Evolutionary conservation across 108 stramenopile genomes (phyloP), one percentile per base, ranked within the genome.

Genomic region (Chaetoceros muelleri): DNA sequence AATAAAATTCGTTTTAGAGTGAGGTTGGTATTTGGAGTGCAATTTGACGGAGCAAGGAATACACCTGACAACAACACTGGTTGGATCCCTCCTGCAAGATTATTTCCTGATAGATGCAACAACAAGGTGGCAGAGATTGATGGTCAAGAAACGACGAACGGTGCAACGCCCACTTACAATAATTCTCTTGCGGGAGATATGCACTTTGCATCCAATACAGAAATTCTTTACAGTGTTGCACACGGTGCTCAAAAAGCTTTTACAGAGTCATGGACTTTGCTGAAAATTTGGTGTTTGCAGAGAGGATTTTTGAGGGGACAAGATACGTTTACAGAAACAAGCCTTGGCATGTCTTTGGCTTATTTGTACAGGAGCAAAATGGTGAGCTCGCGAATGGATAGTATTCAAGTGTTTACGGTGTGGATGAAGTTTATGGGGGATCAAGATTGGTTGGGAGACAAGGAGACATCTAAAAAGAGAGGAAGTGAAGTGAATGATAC

Each of bases 241-340:
- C 48, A 29, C 1, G 62, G 64, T 2, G 66, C 66, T 29, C 61
- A 66, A 0, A 64, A 65, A 1, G 25, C 73, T 46, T 76, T 82
- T 30, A 55, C 66, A 45, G 76, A 81, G 47, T 62, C 82, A 0
- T 54, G 87, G 31, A 58, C 84, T 18, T 56, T 92, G 44, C 26
- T 80, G n/a, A 84, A 92, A 58, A 70, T 87, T 10, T 92, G 90
- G 90, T 80, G 80, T 28, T 69, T 87, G 24, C 82, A 92, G 53
- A 67, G 84, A 2, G 90, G 90, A 21, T 73, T 87, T 34, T 67
- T 82, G 46, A 66, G 84, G 10, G 79, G 80, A 26, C 85, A 87
- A 55, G 90, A 92, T 66, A 65, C 84, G 21, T 85, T 86, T 54
- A 62, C 71, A 16, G 76, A 66, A 34, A 79, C 76, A 7, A 68